Conservation (phyloP, 1,284 basidiomycete genomes). For the Phellopilus nigrolimitatus region DNA sequence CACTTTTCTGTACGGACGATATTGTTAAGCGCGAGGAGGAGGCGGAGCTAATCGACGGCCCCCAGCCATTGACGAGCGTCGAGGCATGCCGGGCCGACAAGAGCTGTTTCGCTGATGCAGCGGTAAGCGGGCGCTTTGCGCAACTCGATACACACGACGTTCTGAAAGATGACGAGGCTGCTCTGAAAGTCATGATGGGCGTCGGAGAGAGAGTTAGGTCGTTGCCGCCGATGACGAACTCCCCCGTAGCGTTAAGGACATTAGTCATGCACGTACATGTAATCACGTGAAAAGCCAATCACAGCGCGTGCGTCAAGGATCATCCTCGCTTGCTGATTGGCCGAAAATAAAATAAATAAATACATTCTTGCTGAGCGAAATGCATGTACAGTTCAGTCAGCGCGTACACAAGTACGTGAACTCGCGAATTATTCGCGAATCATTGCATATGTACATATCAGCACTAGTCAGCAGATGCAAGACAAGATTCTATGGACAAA, state of each 20-base stretch:
- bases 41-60: constrained; percentile 12
- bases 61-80: constrained; percentile 16
- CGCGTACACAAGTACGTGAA: too few relatives aligned
- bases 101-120: not conserved
- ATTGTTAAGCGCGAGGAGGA: constrained; percentile 14
- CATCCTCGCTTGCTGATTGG: too few relatives aligned
- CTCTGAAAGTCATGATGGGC: constrained; percentile 17
- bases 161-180: constrained; percentile 10
- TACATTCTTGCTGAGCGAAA: too few relatives aligned
- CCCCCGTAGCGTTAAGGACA: not conserved
- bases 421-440: too few relatives aligned
- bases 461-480: too few relatives aligned
- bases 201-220: not conserved
- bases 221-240: not conserved
- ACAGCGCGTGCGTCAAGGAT: too few relatives aligned
- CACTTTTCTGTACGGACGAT: not conserved
- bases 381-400: too few relatives aligned
- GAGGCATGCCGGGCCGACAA: constrained; percentile 12
- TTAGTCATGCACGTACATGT: not conserved
- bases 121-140: not conserved
- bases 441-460: too few relatives aligned
- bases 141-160: not conserved
- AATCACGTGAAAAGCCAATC: too few relatives aligned
- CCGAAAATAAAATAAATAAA: too few relatives aligned
- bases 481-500: too few relatives aligned